Conservation (phyloP, 768 basidiomycete species). For the Termitomyces sp. region DNA sequence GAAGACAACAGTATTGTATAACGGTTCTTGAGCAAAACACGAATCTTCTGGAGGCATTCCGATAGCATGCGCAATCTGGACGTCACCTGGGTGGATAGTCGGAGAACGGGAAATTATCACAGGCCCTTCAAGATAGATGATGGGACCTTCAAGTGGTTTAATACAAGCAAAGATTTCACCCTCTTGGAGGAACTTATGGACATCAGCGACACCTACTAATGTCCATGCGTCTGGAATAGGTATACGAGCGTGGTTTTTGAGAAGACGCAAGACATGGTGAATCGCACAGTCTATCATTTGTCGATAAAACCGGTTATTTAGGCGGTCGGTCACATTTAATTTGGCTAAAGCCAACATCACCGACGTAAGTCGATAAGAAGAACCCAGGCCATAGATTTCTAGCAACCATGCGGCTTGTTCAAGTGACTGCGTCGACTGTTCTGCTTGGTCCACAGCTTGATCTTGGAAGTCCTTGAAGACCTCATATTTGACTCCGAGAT, state of each 20-base stretch:
- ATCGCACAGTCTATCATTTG: conserved; percentile 49
- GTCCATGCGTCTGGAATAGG: conserved; percentile 61
- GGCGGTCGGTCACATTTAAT: conserved; percentile 33
- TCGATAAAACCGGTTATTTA: conserved; percentile 42
- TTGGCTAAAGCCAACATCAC: conserved; percentile 45
- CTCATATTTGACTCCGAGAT: conserved; percentile 50
- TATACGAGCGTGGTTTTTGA: conserved; percentile 65
- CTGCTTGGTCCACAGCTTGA: conserved; percentile 42
- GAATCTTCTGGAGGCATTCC: conserved; percentile 51
- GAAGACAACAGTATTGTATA: conserved; percentile 64
- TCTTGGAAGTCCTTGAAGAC: conserved; percentile 53
- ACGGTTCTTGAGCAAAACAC: conserved; percentile 44
- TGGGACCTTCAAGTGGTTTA: conserved; percentile 31
- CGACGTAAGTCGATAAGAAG: conserved; percentile 51
- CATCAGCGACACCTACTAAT: conserved; percentile 69
- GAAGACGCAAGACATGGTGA: conserved; percentile 58
- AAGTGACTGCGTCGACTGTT: conserved; percentile 37
- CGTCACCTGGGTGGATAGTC: conserved; percentile 65
- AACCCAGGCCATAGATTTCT: conserved; percentile 52
- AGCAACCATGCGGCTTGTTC: conserved; percentile 42
- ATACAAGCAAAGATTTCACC: conserved; percentile 61
- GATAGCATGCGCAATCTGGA: conserved; percentile 55
- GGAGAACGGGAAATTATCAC: conserved; percentile 61
- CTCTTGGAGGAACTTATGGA: conserved; percentile 45
- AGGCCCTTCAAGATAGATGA: conserved; percentile 47